Percentiles rank a stretch among this genome's conserved stretches.
These are phyloP conservation scores for Bruguiera parviflora DNA, from an alignment of 345 rosid genomes.

Conservation along the genomic window DNA sequence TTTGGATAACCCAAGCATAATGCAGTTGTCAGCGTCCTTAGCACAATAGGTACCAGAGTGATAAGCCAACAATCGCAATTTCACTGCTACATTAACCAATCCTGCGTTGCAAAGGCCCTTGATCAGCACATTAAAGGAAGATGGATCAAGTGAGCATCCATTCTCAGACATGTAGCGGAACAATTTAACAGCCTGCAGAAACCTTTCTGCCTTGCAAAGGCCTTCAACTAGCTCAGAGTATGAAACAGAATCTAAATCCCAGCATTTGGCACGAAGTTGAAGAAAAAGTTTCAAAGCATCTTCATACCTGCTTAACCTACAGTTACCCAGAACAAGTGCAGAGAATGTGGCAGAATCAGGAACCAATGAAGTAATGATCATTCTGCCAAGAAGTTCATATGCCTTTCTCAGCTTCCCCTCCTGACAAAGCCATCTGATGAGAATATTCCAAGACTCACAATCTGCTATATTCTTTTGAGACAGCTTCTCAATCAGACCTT, in stretches of 20 bases:
- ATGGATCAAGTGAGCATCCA: conserved; percentile 31
- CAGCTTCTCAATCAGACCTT: conserved; percentile 36
- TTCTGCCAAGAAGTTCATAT: conserved; percentile 45
- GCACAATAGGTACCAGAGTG: conserved; percentile 28
- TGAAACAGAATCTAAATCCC: conserved; percentile 41
- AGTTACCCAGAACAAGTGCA: conserved; percentile 45
- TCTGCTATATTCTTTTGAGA: conserved; percentile 34
- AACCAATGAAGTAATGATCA: conserved; percentile 32
- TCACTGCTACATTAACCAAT: conserved; percentile 40
- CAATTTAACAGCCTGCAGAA: conserved; percentile 36
- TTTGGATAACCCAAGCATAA: conserved; percentile 37
- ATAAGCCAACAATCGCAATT: conserved; percentile 31
- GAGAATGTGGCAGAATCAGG: conserved; percentile 42
- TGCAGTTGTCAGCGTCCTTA: conserved; percentile 26
- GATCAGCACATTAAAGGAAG: conserved; percentile 34
- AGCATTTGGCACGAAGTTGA: conserved; percentile 19
- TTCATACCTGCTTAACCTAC: conserved; percentile 29
- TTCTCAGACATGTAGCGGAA: conserved; percentile 42
- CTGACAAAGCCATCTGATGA: conserved; percentile 47
- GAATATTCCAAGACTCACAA: conserved; percentile 49
- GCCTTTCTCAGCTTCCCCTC: conserved; percentile 31
- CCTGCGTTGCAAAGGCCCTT: conserved; percentile 28
- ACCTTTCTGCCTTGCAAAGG: conserved; percentile 35
- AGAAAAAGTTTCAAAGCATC: conserved; percentile 36
- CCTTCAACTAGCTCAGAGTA: conserved; percentile 45